phyloP scores from a whole-genome alignment of 805 yeast species.

The Ogataea glucozyma region DNA sequence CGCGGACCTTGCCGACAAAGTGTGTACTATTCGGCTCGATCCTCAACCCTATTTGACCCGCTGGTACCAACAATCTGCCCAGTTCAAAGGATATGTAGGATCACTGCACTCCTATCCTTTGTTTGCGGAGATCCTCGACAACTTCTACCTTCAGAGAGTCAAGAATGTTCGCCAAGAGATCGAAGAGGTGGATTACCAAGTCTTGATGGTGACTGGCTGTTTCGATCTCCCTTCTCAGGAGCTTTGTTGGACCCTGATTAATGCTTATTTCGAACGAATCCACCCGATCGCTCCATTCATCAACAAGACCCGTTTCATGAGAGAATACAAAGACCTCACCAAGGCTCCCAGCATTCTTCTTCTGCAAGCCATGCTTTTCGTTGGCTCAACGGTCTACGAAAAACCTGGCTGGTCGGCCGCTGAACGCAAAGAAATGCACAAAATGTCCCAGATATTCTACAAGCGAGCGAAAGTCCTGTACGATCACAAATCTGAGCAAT shows the following conservation, averaged over 20 bases:
- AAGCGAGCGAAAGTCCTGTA: slow-evolving; percentile 61
- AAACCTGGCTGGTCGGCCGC: slow-evolving; percentile 54
- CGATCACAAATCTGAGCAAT: slow-evolving; percentile 66
- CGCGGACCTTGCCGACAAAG: slow-evolving; percentile 2
- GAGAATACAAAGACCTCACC: slow-evolving; percentile 53
- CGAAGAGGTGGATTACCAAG: slow-evolving; percentile 55
- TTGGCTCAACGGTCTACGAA: slow-evolving; percentile 60
- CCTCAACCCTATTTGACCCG: slow-evolving; percentile 11
- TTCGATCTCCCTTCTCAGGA: slow-evolving; percentile 62
- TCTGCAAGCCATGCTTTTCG: slow-evolving; percentile 61
- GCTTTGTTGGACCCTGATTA: slow-evolving; percentile 59
- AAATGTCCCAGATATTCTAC: slow-evolving; percentile 29
- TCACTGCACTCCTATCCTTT: slow-evolving; percentile 12
- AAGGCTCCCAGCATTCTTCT: slow-evolving; percentile 61
- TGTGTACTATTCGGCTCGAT: slow-evolving; percentile 18
- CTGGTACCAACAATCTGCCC: slow-evolving; percentile 9
- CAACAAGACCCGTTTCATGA: slow-evolving; percentile 62
- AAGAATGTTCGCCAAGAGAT: slow-evolving; percentile 18
- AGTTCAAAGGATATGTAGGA: slow-evolving; percentile 32
- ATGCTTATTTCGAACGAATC: slow-evolving; percentile 58
- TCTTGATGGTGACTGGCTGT: slow-evolving; percentile 66
- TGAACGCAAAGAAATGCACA: slow-evolving; percentile 46
- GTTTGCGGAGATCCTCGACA: slow-evolving; percentile 13
- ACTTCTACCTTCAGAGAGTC: slow-evolving; percentile 11
- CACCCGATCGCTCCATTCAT: slow-evolving; percentile 71